Percentiles rank a stretch among this genome's conserved stretches.
These are phyloP conservation scores for Thalassia testudinum DNA, from an alignment of 116 monocot genomes.

Conservation along the genomic window DNA sequence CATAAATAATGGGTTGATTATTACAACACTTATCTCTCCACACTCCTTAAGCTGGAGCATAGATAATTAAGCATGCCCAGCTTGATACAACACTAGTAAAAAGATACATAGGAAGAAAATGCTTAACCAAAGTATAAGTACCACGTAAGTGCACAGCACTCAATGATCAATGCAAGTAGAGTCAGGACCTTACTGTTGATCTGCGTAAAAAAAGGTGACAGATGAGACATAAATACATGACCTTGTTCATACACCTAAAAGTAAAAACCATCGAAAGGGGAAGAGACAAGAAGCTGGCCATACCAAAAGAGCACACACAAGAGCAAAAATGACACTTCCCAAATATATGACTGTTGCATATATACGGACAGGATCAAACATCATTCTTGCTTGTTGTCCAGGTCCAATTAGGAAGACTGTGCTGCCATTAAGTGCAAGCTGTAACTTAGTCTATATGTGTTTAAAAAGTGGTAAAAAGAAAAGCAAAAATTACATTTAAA, in stretches of 20 bases:
- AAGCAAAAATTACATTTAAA: no score
- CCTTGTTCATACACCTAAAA: background rate
- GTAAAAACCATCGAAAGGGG: background rate
- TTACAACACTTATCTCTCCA: no score
- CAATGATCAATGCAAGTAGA: conserved; percentile 59
- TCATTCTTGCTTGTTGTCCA: conserved; percentile 68
- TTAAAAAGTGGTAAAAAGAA: no score
- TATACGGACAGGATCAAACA: conserved; percentile 84
- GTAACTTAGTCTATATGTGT: no score
- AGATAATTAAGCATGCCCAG: no score
- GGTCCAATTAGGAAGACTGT: conserved; percentile 79
- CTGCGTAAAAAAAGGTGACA: conserved; percentile 22
- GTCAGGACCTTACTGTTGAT: conserved; percentile 79
- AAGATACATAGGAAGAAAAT: background rate
- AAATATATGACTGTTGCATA: conserved; percentile 66
- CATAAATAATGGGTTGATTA: no score
- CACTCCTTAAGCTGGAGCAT: no score
- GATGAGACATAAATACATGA: no score
- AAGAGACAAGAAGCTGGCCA: background rate
- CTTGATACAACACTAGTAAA: no score
- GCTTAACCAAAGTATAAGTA: conserved; percentile 13
- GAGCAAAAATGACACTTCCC: conserved; percentile 64
- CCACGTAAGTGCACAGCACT: conserved; percentile 84
- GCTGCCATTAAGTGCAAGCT: conserved; percentile 32
- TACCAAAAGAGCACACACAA: conserved; percentile 78